Conservation (phyloP, 164 flowering plant genomes). For the Macadamia integrifolia region DNA sequence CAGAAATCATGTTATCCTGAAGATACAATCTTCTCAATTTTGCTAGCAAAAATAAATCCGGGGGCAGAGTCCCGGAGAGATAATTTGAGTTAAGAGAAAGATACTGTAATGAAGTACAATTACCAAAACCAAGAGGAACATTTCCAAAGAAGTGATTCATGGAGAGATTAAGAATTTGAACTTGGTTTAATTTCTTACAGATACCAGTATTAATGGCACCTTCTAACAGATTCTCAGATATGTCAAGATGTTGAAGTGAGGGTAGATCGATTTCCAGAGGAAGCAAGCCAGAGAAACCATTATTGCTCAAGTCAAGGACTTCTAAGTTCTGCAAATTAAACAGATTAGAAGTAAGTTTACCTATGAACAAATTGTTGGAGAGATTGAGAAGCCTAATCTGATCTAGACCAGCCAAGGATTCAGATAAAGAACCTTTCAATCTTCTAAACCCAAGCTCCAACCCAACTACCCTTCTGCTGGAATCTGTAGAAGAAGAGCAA, state of each 20-base stretch:
- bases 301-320: slow-evolving; percentile 11
- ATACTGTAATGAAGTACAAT: slow-evolving; percentile 12
- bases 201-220: background rate
- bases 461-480: background rate
- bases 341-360: slow-evolving; percentile 1
- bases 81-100: slow-evolving; percentile 10
- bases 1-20: slow-evolving; percentile 11
- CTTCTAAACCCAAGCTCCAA: slow-evolving; percentile 3
- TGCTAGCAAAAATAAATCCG: background rate
- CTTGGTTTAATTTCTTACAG: background rate
- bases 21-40: slow-evolving; percentile 8
- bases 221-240: background rate
- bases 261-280: background rate
- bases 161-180: slow-evolving; percentile 1
- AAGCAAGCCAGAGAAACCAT: background rate
- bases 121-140: slow-evolving; percentile 8
- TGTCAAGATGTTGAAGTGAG: background rate
- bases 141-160: slow-evolving; percentile 3
- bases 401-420: slow-evolving; percentile 8
- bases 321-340: slow-evolving; percentile 7
- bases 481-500: background rate
- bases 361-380: slow-evolving; percentile 9
- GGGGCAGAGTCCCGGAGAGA: slow-evolving; percentile 9
- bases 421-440: background rate
- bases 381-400: slow-evolving; percentile 10